Evolutionary conservation across 306 rosid species (phyloP).

Genomic region (Sphenostylis stenocarpa): DNA sequence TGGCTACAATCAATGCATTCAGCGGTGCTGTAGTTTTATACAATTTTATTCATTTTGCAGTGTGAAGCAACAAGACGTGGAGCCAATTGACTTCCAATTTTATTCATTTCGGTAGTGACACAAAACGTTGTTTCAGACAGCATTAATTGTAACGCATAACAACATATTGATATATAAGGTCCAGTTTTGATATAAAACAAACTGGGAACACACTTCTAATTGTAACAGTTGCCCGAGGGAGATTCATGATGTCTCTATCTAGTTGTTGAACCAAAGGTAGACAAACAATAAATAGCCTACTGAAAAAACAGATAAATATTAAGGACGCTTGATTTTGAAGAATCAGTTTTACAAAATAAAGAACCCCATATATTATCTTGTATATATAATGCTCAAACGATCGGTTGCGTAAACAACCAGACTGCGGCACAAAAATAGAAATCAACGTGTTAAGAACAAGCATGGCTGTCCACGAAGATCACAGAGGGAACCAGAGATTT

Average conservation of each 20-base stretch:
- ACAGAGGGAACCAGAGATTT: background rate
- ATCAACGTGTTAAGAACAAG: conserved; percentile 20
- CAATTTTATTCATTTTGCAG: no score
- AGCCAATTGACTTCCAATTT: no score
- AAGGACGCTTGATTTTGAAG: conserved; percentile 17
- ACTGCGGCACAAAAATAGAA: conserved; percentile 6
- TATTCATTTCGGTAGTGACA: background rate
- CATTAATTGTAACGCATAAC: background rate
- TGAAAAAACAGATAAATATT: conserved; percentile 28
- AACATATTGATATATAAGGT: background rate
- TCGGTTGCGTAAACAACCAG: background rate
- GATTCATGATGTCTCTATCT: conserved; percentile 6
- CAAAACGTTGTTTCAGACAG: background rate
- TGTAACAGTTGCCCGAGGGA: background rate
- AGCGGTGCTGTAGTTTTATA: no score
- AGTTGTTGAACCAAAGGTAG: conserved; percentile 1
- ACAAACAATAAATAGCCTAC: conserved; percentile 16
- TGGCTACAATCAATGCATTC: no score
- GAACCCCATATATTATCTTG: background rate
- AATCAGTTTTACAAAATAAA: background rate
- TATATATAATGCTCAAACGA: background rate
- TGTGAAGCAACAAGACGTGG: no score
- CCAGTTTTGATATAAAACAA: background rate
- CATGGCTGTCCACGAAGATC: background rate
- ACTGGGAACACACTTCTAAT: background rate